A percentile compares a stretch with the other conserved stretches of the same genome.
Conservation (phyloP, 192 early-diverging fungal species). For the Borealophlyctis nickersoniae region DNA sequence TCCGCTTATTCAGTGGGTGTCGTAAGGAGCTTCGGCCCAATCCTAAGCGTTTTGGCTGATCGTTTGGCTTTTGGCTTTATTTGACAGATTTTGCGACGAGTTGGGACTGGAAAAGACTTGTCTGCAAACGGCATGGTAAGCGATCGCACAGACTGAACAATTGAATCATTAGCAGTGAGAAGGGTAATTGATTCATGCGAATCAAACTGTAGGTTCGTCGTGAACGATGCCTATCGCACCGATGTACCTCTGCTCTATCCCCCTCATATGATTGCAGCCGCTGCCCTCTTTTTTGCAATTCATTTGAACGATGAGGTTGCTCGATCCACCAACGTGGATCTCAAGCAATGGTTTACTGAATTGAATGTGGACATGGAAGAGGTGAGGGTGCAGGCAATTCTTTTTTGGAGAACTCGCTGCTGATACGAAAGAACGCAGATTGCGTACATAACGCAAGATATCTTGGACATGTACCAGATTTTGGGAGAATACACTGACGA, state of each 20-base stretch:
- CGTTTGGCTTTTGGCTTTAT: no score
- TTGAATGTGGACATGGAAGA: constrained; percentile 78
- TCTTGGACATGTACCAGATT: constrained; percentile 65
- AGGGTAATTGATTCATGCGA: not conserved
- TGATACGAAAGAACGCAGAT: no score
- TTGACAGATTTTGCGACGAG: constrained; percentile 5
- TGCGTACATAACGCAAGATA: constrained; percentile 72
- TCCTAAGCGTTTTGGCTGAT: not conserved
- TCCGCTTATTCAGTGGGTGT: constrained; percentile 46
- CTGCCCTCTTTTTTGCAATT: constrained; percentile 54
- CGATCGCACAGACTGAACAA: no score
- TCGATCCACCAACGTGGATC: constrained; percentile 40
- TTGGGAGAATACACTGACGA: not conserved
- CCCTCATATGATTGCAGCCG: constrained; percentile 84
- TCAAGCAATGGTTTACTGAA: constrained; percentile 76
- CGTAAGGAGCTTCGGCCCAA: not conserved
- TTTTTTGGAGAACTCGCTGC: no score
- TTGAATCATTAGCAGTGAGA: no score
- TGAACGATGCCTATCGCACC: constrained; percentile 82
- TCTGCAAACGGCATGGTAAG: constrained; percentile 51
- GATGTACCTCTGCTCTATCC: constrained; percentile 81
- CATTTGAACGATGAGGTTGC: constrained; percentile 21
- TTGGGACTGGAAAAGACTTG: not conserved
- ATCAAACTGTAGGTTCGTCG: constrained; percentile 47
- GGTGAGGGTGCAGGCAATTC: no score